Evolutionary conservation across 768 basidiomycete species (phyloP).

Genomic region (Austroboletus eburneus): DNA sequence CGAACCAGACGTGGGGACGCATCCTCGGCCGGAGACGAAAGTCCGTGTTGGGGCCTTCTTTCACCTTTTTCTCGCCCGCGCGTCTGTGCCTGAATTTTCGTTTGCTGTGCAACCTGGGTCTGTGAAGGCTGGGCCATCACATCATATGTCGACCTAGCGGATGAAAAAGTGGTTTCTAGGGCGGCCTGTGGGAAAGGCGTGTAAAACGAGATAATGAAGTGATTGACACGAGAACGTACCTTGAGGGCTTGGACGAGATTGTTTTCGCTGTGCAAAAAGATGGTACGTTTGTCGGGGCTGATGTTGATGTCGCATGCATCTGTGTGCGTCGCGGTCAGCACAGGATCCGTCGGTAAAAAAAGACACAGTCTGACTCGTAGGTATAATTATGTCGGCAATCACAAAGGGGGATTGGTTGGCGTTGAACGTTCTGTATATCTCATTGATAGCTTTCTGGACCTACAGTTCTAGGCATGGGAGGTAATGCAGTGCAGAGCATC

Average conservation of each 20-base stretch:
- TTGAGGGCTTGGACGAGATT: slow-evolving; percentile 76
- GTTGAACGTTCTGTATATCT: slow-evolving; percentile 85
- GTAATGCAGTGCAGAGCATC: background rate
- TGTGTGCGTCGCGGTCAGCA: slow-evolving; percentile 25
- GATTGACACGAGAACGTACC: slow-evolving; percentile 35
- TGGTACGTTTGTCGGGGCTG: slow-evolving; percentile 94
- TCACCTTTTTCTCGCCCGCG: slow-evolving; percentile 1
- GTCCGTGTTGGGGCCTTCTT: slow-evolving; percentile 1
- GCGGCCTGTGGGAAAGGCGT: slow-evolving; percentile 40
- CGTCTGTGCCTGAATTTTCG: background rate
- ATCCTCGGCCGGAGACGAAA: background rate
- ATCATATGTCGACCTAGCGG: slow-evolving; percentile 70
- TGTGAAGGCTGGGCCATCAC: slow-evolving; percentile 33
- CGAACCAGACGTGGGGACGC: background rate
- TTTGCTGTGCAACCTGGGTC: slow-evolving; percentile 6
- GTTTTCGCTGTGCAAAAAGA: slow-evolving; percentile 84
- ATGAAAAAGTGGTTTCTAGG: slow-evolving; percentile 64
- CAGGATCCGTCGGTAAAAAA: background rate
- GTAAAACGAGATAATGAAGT: background rate
- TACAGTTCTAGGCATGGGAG: slow-evolving; percentile 23
- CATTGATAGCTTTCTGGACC: slow-evolving; percentile 89
- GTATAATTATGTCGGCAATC: slow-evolving; percentile 78
- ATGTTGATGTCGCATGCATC: slow-evolving; percentile 91
- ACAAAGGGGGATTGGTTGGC: slow-evolving; percentile 73
- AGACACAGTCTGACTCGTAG: slow-evolving; percentile 54